Evolutionary conservation across 2,329 filamentous ascomycete species (phyloP), one percentile per base, ranked within the genome.

Genomic region (Calonectria pteridis): DNA sequence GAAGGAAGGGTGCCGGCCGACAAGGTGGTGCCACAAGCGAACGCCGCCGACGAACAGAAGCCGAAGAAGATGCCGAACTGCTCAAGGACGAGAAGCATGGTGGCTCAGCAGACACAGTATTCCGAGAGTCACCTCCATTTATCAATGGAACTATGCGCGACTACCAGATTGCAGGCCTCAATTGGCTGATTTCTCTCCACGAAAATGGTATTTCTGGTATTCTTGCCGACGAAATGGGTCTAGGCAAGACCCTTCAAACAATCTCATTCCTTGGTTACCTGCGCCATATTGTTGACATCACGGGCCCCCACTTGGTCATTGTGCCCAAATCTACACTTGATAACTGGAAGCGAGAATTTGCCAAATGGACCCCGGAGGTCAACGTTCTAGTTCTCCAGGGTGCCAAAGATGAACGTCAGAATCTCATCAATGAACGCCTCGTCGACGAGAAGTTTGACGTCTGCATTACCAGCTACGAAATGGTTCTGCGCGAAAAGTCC

Each of bases 131-230:
- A 3, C 97, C 97, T 16, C 86, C 93, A n/a, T 99, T 94, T 83
- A 93, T 99, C 76, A 87, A 98, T 20, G 94, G 97, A 55, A 88
- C 91, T 71, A 98, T 99, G 95, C 93, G 97, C 82, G 97, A 99
- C 84, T 99, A 99, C 85, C 97, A 99, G 84, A 89, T 99, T 79
- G 94, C 95, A 40, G 97, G 97, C 77, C 89, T 99, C 78, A 99
- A 99, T 84, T 99, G 97, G 97, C 90, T 99, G 58, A 95, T 99
- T 79, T 98, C 96, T 16, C 90, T 99, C 7, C 97, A 99, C 81
- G 97, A 99, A 85, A 99, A 99, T 81, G 97, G 97, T 87, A 99
- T 99, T 78, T 98, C 96, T 26, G 97, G 97, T 78, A 99, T 99
- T 76, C 88, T 99, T 64, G 97, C 97, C 74, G 97, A 99, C 82